Conservation (phyloP, 2,329 filamentous ascomycete genomes). For the Pseudocercospora fijiensis region DNA sequence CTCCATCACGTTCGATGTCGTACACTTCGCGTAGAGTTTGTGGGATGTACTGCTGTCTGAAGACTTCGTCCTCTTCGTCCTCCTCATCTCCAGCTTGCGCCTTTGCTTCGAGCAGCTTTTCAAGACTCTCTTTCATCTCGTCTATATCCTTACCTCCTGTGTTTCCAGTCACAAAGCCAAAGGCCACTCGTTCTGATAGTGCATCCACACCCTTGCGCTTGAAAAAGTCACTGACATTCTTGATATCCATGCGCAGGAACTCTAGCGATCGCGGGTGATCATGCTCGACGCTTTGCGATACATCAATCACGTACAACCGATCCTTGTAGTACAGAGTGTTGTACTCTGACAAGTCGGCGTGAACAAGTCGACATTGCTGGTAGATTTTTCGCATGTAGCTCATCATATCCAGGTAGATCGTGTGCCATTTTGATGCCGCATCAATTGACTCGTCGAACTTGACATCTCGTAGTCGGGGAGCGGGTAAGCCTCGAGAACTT, state of each 20-base stretch:
- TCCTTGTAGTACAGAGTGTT: slow-evolving; percentile 87
- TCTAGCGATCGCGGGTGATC: slow-evolving; percentile 90
- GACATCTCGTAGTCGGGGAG: slow-evolving; percentile 86
- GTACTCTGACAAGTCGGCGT: slow-evolving; percentile 97
- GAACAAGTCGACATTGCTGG: slow-evolving; percentile 85
- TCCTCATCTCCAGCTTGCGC: slow-evolving; percentile 50
- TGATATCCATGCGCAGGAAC: slow-evolving; percentile 97
- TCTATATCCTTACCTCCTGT: slow-evolving; percentile 62
- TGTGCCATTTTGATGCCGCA: slow-evolving; percentile 69
- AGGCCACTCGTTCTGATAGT: slow-evolving; percentile 74
- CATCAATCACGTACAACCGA: slow-evolving; percentile 90
- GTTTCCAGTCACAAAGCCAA: slow-evolving; percentile 72
- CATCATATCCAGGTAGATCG: slow-evolving; percentile 78
- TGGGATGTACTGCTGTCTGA: slow-evolving; percentile 93
- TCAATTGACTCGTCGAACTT: slow-evolving; percentile 57
- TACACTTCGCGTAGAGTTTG: slow-evolving; percentile 95
- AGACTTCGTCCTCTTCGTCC: slow-evolving; percentile 77
- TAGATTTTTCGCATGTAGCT: slow-evolving; percentile 91
- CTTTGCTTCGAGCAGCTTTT: slow-evolving; percentile 64
- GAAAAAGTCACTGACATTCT: slow-evolving; percentile 95
- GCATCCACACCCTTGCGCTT: slow-evolving; percentile 77
- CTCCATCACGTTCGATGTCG: slow-evolving; percentile 87
- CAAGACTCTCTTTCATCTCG: slow-evolving; percentile 61
- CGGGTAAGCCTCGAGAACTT: slow-evolving; percentile 80
- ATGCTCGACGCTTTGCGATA: slow-evolving; percentile 95